Base-by-base conservation (phyloP, 2,329 filamentous ascomycete genomes). In the Colletotrichum tropicale region DNA sequence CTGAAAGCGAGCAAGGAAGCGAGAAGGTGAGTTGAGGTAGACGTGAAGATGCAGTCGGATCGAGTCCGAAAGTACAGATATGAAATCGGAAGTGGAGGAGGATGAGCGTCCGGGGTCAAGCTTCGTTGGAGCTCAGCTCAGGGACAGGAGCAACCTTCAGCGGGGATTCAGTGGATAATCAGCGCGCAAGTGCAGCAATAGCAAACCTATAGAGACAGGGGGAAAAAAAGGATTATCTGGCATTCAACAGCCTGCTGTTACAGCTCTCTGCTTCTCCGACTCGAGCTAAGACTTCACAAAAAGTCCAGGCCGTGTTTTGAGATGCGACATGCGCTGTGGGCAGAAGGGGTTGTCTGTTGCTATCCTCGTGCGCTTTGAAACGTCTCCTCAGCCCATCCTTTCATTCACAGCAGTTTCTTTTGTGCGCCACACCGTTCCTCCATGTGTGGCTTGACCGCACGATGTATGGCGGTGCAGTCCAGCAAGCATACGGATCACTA, bases 301-400 rank as follows among this genome's bases (percentile, higher is more conserved):
- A 34, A 52, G 26, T 30, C 21, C 38, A 73, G 21, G 38, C 21
- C 43, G 68, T 66, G 67, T 36, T 62, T 48, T 74, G 71, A 36
- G 56, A 55, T 75, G 69, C 56, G 61, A 67, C 72, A 67, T 48
- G 48, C 62, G 70, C 72, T 70, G 71, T 72, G 71, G 60, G 55
- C 66, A 71, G 68, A 55, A 48, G 69, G 36, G 67, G 58, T 28
- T 62, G 62, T 72, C 68, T 55, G 71, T 21, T 36, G 43, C 48
- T 66, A 24, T 66, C 30, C 26, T 66, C 15, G 18, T n/a, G 64
- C 74, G 74, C 60, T 74, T 69, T 75, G 74, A 76, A 76, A 76
- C 71, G 74, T 76, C 71, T 76, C 74, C 74, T 71, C 71, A 74
- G 60, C 38, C 38, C 74, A 70, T 75, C 73, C 70, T 75, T 75